Percentiles rank a stretch among this genome's conserved stretches.
Evolutionary conservation across 2,329 filamentous ascomycete genomes (phyloP).

Genomic region (Nakataea oryzae): DNA sequence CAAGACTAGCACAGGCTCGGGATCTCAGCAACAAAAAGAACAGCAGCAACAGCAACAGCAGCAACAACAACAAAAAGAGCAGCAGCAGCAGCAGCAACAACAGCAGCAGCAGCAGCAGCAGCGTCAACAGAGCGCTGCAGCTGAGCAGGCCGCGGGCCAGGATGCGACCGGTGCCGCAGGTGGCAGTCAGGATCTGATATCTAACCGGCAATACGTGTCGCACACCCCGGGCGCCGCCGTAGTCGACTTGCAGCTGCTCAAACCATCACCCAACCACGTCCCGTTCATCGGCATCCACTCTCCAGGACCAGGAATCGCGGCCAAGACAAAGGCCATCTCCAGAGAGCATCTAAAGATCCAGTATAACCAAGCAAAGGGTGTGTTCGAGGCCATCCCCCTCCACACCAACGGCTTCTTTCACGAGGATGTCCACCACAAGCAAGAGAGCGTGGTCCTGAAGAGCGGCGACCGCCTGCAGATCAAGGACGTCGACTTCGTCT

Average conservation of each 20-base stretch:
- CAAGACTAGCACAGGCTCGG: conserved; percentile 28
- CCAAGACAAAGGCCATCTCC: conserved; percentile 62
- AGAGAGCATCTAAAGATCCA: conserved; percentile 63
- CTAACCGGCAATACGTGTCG: conserved; percentile 47
- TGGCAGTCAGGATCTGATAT: conserved; percentile 26
- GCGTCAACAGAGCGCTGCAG: background rate
- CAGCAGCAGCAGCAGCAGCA: background rate
- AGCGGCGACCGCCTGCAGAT: conserved; percentile 62
- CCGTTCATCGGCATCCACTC: conserved; percentile 66
- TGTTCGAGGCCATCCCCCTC: conserved; percentile 54
- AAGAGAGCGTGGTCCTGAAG: conserved; percentile 42
- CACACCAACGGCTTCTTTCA: conserved; percentile 61
- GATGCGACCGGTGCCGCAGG: background rate
- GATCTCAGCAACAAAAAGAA: conserved; percentile 20
- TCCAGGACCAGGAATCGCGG: conserved; percentile 47
- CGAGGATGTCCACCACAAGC: conserved; percentile 46
- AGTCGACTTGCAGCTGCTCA: conserved; percentile 48
- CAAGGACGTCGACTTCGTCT: conserved; percentile 57
- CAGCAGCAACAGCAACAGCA: conserved; percentile 3
- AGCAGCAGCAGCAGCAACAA: background rate
- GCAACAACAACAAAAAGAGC: background rate
- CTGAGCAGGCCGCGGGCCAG: background rate
- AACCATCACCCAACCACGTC: conserved; percentile 50
- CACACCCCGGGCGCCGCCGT: conserved; percentile 48
- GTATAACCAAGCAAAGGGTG: conserved; percentile 51